Percentiles rank a stretch among this genome's conserved stretches.
Evolutionary conservation across 495 filamentous ascomycete species (phyloP).

Genomic region (Xylaria flabelliformis): DNA sequence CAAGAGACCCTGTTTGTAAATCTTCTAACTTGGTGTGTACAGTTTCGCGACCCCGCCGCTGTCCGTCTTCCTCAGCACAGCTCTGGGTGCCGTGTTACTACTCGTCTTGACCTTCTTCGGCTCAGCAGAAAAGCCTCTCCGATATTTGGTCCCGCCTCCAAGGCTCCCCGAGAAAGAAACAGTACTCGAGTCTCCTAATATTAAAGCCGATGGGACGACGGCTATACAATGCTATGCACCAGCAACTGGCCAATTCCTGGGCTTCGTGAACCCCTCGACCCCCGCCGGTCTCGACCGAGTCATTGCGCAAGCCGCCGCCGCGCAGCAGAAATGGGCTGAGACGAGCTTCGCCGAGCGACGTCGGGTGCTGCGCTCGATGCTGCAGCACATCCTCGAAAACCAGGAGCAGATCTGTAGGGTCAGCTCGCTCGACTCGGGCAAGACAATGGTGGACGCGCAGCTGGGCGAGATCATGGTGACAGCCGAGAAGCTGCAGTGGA

Average conservation of each 20-base stretch:
- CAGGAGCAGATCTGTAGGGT: slow-evolving; percentile 85
- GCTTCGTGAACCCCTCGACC: slow-evolving; percentile 78
- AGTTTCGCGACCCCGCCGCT: slow-evolving; percentile 32
- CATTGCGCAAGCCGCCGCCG: slow-evolving; percentile 72
- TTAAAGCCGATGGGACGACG: slow-evolving; percentile 62
- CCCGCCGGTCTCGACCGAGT: slow-evolving; percentile 80
- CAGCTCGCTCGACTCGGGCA: slow-evolving; percentile 95
- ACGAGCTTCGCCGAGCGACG: slow-evolving; percentile 81
- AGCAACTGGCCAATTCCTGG: slow-evolving; percentile 84
- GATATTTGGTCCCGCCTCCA: slow-evolving; percentile 48
- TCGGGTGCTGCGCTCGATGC: slow-evolving; percentile 79
- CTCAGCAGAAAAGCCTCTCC: slow-evolving; percentile 43
- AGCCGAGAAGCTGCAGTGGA: slow-evolving; percentile 93
- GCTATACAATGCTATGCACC: slow-evolving; percentile 88
- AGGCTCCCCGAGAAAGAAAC: slow-evolving; percentile 56
- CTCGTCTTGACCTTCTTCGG: slow-evolving; percentile 38
- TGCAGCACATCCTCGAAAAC: slow-evolving; percentile 86
- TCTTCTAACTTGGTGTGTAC: slow-evolving; percentile 10
- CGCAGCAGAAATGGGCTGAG: slow-evolving; percentile 80
- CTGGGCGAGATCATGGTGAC: slow-evolving; percentile 96
- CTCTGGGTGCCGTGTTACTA: slow-evolving; percentile 37
- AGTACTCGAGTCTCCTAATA: slow-evolving; percentile 65
- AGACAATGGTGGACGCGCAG: slow-evolving; percentile 91
- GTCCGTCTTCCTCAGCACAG: slow-evolving; percentile 27
- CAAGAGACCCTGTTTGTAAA: not conserved